Evolutionary conservation across 139 green algal species (phyloP).

Genomic region (Chlorella vulgaris): DNA sequence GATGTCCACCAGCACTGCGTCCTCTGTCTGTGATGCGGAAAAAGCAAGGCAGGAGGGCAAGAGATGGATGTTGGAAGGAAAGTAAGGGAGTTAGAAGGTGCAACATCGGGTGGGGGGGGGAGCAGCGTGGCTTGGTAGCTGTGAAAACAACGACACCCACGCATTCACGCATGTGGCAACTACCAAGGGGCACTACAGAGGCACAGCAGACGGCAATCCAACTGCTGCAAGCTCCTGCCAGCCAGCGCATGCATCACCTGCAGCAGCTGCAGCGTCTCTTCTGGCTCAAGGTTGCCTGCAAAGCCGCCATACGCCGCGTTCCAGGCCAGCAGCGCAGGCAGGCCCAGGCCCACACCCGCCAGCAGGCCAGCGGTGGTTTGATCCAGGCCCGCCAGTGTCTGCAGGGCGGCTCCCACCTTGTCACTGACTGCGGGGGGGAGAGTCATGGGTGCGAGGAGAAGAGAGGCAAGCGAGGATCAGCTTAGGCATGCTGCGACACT

Average conservation of each 20-base stretch:
- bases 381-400: slow-evolving; percentile 7
- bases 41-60: not conserved
- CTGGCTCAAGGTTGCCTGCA: slow-evolving; percentile 45
- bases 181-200: no score
- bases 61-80: no score
- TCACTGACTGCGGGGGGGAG: slow-evolving; percentile 19
- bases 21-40: slow-evolving; percentile 33
- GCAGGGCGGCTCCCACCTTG: not conserved
- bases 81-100: no score
- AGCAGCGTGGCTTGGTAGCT: no score
- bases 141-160: no score
- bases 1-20: slow-evolving; percentile 65
- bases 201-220: not conserved
- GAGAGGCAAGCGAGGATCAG: not conserved
- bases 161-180: no score
- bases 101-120: no score
- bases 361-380: slow-evolving; percentile 20
- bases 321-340: slow-evolving; percentile 42
- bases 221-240: no score
- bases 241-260: slow-evolving; percentile 15
- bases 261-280: slow-evolving; percentile 44
- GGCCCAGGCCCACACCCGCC: slow-evolving; percentile 39
- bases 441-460: slow-evolving; percentile 2
- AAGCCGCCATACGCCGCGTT: slow-evolving; percentile 52
- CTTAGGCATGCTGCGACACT: no score